Percentiles rank a stretch among this genome's conserved stretches.
These are phyloP conservation scores for Eucalyptus regnans DNA, from an alignment of 345 rosid genomes.

Conservation along the genomic window DNA sequence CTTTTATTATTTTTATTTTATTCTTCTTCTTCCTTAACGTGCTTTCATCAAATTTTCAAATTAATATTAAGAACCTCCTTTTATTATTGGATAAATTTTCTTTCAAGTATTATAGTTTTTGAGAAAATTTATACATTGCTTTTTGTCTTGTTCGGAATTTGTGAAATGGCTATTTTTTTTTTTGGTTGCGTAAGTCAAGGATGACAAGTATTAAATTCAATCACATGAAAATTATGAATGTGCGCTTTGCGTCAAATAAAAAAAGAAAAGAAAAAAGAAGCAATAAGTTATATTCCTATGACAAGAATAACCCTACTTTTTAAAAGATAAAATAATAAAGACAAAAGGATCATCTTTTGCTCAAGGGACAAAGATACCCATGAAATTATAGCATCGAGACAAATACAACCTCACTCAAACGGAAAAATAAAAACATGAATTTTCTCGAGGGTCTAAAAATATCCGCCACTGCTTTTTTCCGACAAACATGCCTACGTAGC, in stretches of 20 bases:
- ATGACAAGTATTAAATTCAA: not conserved
- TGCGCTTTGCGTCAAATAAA: rapidly evolving
- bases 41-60: not conserved
- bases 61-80: not conserved
- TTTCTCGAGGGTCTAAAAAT: too few species aligned
- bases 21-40: not conserved
- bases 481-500: too few species aligned
- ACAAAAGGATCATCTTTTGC: not conserved
- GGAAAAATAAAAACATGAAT: not conserved
- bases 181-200: not conserved
- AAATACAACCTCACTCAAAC: not conserved
- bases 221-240: not conserved
- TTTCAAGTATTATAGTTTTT: not conserved
- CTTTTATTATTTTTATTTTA: not conserved
- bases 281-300: rapidly evolving
- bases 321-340: not conserved
- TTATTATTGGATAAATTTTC: not conserved
- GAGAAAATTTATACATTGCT: not conserved
- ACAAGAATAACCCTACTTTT: not conserved
- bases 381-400: not conserved
- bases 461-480: too few species aligned
- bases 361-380: not conserved
- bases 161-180: not conserved
- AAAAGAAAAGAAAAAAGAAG: not conserved
- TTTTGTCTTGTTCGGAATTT: not conserved